Evolutionary conservation across 352 stramenopile species (phyloP).

Genomic region (Discostella stelligera): DNA sequence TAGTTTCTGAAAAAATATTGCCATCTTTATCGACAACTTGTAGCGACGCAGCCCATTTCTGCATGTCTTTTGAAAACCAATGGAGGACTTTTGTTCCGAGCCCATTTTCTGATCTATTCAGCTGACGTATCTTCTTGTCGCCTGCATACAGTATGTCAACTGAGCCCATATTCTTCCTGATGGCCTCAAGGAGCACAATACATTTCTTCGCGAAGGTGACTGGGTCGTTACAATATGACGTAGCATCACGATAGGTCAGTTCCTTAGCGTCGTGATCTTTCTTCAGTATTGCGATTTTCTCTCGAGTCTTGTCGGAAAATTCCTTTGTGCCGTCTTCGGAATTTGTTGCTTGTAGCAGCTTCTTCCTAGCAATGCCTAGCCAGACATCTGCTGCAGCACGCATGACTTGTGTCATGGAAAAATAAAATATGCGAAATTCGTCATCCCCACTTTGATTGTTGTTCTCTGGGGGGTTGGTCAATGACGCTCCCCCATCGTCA

Average conservation of each 20-base stretch:
- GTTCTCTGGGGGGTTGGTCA: conserved; percentile 26
- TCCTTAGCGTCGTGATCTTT: conserved; percentile 50
- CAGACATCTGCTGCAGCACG: conserved; percentile 51
- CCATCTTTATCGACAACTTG: conserved; percentile 54
- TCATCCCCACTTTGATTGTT: conserved; percentile 29
- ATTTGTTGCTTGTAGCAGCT: conserved; percentile 34
- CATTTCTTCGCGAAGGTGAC: conserved; percentile 54
- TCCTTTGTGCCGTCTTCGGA: conserved; percentile 11
- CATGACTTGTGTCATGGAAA: conserved; percentile 45
- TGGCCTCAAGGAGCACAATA: conserved; percentile 73
- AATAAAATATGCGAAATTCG: conserved; percentile 50
- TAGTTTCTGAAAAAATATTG: conserved; percentile 53
- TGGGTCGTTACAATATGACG: conserved; percentile 39
- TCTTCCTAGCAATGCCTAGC: conserved; percentile 44
- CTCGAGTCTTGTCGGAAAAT: conserved; percentile 18
- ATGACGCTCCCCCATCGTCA: conserved; percentile 52
- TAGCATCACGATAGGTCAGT: conserved; percentile 41
- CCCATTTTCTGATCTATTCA: conserved; percentile 72
- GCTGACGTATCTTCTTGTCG: conserved; percentile 46
- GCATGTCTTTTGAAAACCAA: conserved; percentile 71
- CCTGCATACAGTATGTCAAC: conserved; percentile 50
- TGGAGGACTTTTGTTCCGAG: conserved; percentile 68
- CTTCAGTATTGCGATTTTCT: conserved; percentile 44
- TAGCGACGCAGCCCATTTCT: conserved; percentile 45
- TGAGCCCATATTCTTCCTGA: conserved; percentile 64